Evolutionary conservation across 1,284 basidiomycete genomes (phyloP).

Genomic region (Marasmius tenuissimus): DNA sequence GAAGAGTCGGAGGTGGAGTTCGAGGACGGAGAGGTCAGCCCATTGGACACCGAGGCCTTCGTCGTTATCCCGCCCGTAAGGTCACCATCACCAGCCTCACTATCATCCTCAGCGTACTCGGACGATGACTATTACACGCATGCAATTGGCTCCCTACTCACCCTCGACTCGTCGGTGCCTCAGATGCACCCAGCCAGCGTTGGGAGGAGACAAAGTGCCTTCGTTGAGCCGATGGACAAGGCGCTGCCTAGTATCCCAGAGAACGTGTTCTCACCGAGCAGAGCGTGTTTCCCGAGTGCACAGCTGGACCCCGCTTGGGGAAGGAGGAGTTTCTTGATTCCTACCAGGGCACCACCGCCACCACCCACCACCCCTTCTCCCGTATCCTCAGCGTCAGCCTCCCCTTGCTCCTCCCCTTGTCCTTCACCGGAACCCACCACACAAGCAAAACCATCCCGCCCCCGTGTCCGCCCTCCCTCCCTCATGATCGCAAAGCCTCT

Average conservation of each 20-base stretch:
- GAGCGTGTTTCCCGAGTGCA: background rate
- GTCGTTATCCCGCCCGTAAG: background rate
- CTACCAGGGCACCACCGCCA: background rate
- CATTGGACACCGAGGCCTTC: background rate
- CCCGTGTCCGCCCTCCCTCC: background rate
- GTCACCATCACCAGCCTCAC: background rate
- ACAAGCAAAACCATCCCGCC: background rate
- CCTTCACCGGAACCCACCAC: too few relatives aligned
- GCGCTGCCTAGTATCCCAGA: background rate
- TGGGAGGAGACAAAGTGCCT: background rate
- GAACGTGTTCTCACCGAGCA: background rate
- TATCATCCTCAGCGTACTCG: background rate
- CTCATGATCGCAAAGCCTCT: background rate
- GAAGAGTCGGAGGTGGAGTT: background rate
- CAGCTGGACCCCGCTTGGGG: background rate
- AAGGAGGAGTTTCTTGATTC: background rate
- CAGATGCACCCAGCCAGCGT: background rate
- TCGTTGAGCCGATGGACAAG: background rate
- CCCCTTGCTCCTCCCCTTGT: background rate
- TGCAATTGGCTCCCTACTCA: background rate
- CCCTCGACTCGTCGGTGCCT: background rate
- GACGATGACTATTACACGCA: background rate
- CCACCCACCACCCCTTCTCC: background rate
- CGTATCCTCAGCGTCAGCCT: background rate
- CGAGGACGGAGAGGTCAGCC: background rate